Evolutionary conservation across 2,329 filamentous ascomycete genomes (phyloP).

Genomic region (Talaromyces sp.): DNA sequence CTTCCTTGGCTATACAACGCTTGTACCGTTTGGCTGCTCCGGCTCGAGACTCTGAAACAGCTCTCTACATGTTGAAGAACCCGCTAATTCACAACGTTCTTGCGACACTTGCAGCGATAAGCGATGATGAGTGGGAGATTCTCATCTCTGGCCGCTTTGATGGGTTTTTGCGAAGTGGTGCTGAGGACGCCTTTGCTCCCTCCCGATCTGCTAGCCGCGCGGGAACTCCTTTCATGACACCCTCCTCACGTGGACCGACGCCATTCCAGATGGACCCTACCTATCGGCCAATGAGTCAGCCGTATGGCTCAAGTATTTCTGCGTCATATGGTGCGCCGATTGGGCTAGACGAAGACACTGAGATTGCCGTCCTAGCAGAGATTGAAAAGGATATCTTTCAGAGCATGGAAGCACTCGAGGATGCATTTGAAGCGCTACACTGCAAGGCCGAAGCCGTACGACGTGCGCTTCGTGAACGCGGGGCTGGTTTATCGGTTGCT

Average conservation of each 20-base stretch:
- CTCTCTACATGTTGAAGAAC: constrained; percentile 81
- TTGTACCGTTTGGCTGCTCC: constrained; percentile 71
- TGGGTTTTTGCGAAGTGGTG: constrained; percentile 91
- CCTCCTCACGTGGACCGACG: constrained; percentile 35
- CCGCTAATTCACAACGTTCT: constrained; percentile 79
- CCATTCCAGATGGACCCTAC: constrained; percentile 35
- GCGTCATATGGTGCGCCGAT: constrained; percentile 68
- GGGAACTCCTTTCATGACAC: constrained; percentile 32
- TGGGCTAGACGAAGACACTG: constrained; percentile 88
- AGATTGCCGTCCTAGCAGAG: constrained; percentile 84
- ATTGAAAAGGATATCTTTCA: constrained; percentile 89
- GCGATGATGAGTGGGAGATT: constrained; percentile 93
- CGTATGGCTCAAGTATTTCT: constrained; percentile 42
- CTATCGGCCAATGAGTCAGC: constrained; percentile 42
- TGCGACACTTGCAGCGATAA: constrained; percentile 82
- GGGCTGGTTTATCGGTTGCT: constrained; percentile 65
- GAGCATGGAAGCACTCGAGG: constrained; percentile 91
- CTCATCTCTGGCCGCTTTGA: constrained; percentile 91
- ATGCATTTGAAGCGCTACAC: constrained; percentile 91
- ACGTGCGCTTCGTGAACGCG: constrained; percentile 73
- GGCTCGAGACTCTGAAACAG: constrained; percentile 81
- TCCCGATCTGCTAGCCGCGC: constrained; percentile 41
- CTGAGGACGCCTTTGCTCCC: constrained; percentile 55
- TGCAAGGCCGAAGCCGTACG: constrained; percentile 77
- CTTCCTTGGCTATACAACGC: constrained; percentile 74